phyloP scores from a whole-genome alignment of 306 rosid genomes.

The Trifolium fragiferum region DNA sequence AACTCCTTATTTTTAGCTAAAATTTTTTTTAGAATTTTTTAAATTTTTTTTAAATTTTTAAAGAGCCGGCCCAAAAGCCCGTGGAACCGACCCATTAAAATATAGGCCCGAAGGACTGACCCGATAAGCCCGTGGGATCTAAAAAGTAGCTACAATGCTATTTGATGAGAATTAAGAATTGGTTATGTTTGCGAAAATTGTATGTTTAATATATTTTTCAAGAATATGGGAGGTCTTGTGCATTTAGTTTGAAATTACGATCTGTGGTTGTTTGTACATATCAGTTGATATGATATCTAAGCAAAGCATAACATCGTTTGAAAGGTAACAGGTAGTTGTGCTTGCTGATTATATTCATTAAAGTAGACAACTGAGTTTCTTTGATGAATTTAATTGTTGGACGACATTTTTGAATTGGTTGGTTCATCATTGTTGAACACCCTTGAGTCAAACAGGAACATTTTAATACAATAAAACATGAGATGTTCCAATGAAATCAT shows the following conservation, averaged over 20 bases:
- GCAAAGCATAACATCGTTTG: constrained; percentile 25
- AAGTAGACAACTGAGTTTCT: constrained; percentile 21
- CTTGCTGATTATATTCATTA: constrained; percentile 26
- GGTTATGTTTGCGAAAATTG: constrained; percentile 11
- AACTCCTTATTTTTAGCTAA: too few relatives aligned
- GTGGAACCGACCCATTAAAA: too few relatives aligned
- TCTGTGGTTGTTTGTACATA: constrained; percentile 3
- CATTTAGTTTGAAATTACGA: constrained; percentile 23
- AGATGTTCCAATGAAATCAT: constrained; percentile 14
- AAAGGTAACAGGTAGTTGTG: constrained; percentile 19
- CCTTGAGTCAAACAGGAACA: constrained; percentile 6
- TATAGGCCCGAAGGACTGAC: too few relatives aligned
- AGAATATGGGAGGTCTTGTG: constrained; percentile 4
- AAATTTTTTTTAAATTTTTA: too few relatives aligned
- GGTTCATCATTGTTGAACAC: constrained; percentile 21
- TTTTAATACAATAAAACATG: background rate
- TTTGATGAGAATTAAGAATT: constrained; percentile 1
- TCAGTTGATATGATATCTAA: constrained; percentile 15
- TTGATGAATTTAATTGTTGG: constrained; percentile 24
- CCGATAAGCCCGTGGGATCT: too few relatives aligned
- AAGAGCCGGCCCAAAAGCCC: too few relatives aligned
- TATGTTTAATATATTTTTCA: constrained; percentile 2
- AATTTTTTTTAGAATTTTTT: too few relatives aligned
- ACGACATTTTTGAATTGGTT: constrained; percentile 16
- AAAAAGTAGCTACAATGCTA: too few relatives aligned